A percentile compares a stretch with the other conserved stretches of the same genome.
Evolutionary conservation across 2,329 filamentous ascomycete species (phyloP).

Genomic region (Metarhizium robertsii): DNA sequence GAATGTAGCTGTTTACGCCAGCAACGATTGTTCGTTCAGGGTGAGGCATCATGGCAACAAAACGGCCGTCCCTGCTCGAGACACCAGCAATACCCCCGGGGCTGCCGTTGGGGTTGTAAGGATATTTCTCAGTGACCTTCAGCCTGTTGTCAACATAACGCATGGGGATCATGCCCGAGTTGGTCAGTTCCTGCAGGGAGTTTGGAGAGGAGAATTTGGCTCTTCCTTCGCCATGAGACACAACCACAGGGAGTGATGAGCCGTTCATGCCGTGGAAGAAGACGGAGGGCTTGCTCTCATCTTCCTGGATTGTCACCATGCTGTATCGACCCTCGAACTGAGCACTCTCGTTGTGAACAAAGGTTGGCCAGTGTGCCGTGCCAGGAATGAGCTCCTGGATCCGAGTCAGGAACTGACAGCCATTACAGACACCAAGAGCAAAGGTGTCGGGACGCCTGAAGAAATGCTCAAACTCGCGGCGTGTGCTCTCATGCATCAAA

Average conservation of each 20-base stretch:
- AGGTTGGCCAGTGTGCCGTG: constrained; percentile 74
- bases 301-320: constrained; percentile 69
- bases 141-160: constrained; percentile 78
- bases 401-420: constrained; percentile 87
- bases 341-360: constrained; percentile 74
- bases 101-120: constrained; percentile 79
- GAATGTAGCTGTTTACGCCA: constrained; percentile 68
- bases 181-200: constrained; percentile 44
- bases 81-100: constrained; percentile 75
- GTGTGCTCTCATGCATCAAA: constrained; percentile 67
- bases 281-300: constrained; percentile 51
- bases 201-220: constrained; percentile 56
- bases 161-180: constrained; percentile 62
- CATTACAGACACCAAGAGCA: constrained; percentile 89
- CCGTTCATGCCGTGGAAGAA: constrained; percentile 87
- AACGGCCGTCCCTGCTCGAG: constrained; percentile 65
- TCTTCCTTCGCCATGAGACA: constrained; percentile 85
- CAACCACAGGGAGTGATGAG: constrained; percentile 72
- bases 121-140: constrained; percentile 70
- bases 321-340: constrained; percentile 84
- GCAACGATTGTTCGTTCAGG: constrained; percentile 82
- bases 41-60: constrained; percentile 88
- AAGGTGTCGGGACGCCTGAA: constrained; percentile 88
- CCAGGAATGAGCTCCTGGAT: constrained; percentile 75
- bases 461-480: constrained; percentile 73